Evolutionary conservation across 106 monocot genomes (phyloP).

Genomic region (Phalaenopsis equestris): DNA sequence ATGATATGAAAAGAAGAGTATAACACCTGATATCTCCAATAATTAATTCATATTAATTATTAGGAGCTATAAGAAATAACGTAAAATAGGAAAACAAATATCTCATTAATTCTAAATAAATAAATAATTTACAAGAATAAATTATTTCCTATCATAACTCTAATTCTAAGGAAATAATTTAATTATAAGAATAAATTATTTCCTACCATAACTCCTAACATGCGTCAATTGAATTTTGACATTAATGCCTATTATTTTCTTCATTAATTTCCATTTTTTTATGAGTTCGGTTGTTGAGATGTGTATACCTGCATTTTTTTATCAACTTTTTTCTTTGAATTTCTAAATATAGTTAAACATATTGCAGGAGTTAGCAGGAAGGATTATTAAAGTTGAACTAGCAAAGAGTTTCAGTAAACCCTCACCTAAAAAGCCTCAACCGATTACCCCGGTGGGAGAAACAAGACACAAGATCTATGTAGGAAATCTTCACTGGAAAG

Average conservation of each 20-base stretch:
- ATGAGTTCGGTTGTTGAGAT: neutral
- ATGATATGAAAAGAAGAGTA: no score
- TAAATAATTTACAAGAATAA: no score
- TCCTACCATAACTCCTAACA: no score
- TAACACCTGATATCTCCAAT: no score
- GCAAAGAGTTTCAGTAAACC: conserved; percentile 74
- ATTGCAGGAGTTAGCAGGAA: conserved; percentile 55
- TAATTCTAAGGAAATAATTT: no score
- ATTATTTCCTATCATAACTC: no score
- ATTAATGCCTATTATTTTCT: neutral
- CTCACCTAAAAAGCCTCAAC: conserved; percentile 21
- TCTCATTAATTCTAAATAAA: no score
- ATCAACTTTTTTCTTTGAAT: neutral
- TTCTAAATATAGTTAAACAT: neutral
- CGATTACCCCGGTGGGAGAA: conserved; percentile 11
- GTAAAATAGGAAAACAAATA: no score
- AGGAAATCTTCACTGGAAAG: conserved; percentile 91
- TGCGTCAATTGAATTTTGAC: neutral
- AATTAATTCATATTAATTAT: no score
- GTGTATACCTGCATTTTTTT: neutral
- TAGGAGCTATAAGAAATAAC: no score
- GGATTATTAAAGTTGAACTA: conserved; percentile 77
- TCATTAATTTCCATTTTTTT: neutral
- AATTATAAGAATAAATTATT: no score
- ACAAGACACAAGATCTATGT: conserved; percentile 60